phyloP scores from a whole-genome alignment of 176 grass and related monocot genomes.

The Pharus latifolius region DNA sequence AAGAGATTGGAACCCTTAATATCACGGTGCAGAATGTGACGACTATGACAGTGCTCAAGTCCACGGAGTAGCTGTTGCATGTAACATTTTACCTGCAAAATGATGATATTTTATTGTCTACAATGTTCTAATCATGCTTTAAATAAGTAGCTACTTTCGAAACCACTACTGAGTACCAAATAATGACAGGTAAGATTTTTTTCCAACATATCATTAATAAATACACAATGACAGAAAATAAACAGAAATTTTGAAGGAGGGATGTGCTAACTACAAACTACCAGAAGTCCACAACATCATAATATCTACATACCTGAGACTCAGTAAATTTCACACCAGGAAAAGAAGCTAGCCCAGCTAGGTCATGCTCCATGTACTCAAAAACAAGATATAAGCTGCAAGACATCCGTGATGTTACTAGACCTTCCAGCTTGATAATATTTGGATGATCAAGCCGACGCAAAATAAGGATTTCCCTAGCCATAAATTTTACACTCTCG shows the following conservation, averaged over 20 bases:
- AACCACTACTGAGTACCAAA: not conserved
- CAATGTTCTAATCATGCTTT: not conserved
- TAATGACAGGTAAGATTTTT: not conserved
- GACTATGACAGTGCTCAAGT: conserved; percentile 93
- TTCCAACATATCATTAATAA: not conserved
- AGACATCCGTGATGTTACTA: conserved; percentile 96
- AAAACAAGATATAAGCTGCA: conserved; percentile 99
- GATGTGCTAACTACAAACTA: conserved; percentile 1
- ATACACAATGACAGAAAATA: not conserved
- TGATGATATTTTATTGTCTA: not conserved
- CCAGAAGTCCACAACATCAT: not conserved
- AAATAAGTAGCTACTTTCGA: not conserved
- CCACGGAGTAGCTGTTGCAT: conserved; percentile 94
- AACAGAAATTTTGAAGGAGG: not conserved
- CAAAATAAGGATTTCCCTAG: conserved; percentile 92
- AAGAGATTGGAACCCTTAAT: conserved; percentile 99
- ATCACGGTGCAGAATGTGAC: conserved; percentile 85
- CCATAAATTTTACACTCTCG: conserved; percentile 99
- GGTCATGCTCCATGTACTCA: conserved; percentile 99
- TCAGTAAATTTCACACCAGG: conserved; percentile 82
- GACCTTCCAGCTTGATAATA: conserved; percentile 92
- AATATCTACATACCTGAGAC: conserved; percentile 53
- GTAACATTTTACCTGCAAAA: conserved; percentile 94
- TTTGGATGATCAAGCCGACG: conserved; percentile 96
- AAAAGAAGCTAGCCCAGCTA: conserved; percentile 88